These are phyloP conservation scores for Acanthamoeba castellanii DNA, from an alignment of 208 protist species.

Conservation along the genomic window DNA sequence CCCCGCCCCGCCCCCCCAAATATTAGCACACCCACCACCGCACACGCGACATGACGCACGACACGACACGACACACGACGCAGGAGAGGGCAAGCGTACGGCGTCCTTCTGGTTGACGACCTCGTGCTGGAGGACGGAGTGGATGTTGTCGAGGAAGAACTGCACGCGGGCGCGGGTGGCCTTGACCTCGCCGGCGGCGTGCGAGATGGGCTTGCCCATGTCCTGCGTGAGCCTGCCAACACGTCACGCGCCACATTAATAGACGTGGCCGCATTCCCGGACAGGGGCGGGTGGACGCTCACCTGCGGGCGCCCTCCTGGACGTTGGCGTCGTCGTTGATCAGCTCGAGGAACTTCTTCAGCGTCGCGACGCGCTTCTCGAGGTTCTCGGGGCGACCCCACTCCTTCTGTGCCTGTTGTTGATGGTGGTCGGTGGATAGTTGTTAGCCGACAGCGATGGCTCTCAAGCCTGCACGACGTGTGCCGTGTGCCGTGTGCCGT, in stretches of 20 bases:
- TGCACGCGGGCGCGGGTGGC: slow-evolving; percentile 74
- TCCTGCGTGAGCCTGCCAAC: slow-evolving; percentile 50
- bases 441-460: too few species aligned
- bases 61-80: background rate
- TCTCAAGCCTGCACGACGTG: background rate
- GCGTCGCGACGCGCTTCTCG: background rate
- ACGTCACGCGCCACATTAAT: too few species aligned
- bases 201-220: slow-evolving; percentile 83
- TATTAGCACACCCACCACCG: background rate
- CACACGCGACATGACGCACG: background rate
- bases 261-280: too few species aligned
- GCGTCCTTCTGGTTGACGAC: slow-evolving; percentile 55
- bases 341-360: background rate
- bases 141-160: slow-evolving; percentile 77
- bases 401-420: background rate
- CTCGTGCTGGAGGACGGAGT: background rate
- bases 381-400: slow-evolving; percentile 12
- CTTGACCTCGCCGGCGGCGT: slow-evolving; percentile 76
- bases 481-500: background rate
- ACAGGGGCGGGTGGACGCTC: background rate
- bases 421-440: background rate
- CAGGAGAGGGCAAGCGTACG: background rate
- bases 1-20: too few species aligned
- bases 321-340: background rate
- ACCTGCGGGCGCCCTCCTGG: background rate